phyloP scores from a whole-genome alignment of 2,329 filamentous ascomycete species.

The Magnaporthiopsis incrustans region DNA sequence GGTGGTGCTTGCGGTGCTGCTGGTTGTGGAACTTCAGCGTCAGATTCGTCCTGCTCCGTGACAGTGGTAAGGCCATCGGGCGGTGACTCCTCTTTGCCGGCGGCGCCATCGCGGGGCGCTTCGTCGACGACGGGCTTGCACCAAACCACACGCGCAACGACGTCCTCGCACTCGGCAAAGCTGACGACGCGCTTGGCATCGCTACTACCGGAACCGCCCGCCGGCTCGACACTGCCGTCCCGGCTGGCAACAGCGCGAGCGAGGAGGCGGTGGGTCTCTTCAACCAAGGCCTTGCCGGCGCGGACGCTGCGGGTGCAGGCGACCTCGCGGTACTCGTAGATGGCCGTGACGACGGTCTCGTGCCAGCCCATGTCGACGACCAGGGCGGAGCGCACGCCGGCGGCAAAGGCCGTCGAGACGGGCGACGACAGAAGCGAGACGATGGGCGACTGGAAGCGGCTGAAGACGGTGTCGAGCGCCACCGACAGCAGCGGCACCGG shows the following conservation, averaged over 20 bases:
- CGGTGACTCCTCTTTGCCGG: conserved; percentile 5
- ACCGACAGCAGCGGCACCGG: conserved; percentile 33
- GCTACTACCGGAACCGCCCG: conserved; percentile 21
- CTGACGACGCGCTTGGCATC: conserved; percentile 32
- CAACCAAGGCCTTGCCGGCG: conserved; percentile 63
- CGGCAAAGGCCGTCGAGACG: conserved; percentile 65
- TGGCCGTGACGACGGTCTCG: conserved; percentile 75
- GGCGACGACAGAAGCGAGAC: conserved; percentile 75
- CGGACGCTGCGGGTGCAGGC: conserved; percentile 61
- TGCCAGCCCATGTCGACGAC: conserved; percentile 90
- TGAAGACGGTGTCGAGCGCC: conserved; percentile 70
- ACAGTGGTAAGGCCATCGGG: conserved; percentile 40
- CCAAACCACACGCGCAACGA: conserved; percentile 70
- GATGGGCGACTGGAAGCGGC: conserved; percentile 68
- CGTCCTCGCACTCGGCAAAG: conserved; percentile 77
- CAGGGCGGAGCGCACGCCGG: conserved; percentile 77
- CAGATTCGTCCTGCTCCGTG: conserved; percentile 48
- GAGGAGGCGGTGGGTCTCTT: conserved; percentile 60
- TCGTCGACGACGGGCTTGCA: conserved; percentile 42
- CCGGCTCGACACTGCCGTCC: neutral
- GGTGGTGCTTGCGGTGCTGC: conserved; percentile 11
- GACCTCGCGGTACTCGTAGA: conserved; percentile 88
- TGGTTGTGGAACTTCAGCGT: conserved; percentile 21
- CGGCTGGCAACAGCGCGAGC: conserved; percentile 21
- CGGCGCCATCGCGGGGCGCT: conserved; percentile 15